These are phyloP conservation scores for Colletotrichum musae DNA, from an alignment of 2,329 filamentous ascomycete genomes.

Conservation along the genomic window DNA sequence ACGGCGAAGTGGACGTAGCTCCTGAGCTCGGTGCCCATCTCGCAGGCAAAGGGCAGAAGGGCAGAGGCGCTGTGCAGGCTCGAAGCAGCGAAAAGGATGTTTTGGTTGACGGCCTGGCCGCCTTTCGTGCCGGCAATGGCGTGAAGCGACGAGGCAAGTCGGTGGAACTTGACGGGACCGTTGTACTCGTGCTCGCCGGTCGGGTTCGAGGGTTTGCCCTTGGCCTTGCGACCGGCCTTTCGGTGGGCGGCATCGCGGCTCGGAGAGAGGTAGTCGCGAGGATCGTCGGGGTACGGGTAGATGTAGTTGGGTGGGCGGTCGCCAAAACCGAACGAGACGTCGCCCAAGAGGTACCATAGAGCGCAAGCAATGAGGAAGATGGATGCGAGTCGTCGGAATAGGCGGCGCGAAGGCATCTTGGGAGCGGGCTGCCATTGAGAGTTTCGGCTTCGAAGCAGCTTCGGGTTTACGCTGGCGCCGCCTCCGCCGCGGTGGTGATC, in stretches of 20 bases:
- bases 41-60: constrained; percentile 86
- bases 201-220: constrained; percentile 35
- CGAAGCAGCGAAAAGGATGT: constrained; percentile 85
- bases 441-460: constrained; percentile 46
- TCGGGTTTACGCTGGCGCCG: constrained; percentile 21
- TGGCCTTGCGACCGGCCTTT: constrained; percentile 32
- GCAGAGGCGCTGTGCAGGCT: constrained; percentile 80
- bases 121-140: constrained; percentile 69
- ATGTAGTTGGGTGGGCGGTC: constrained; percentile 53
- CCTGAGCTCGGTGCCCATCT: constrained; percentile 79
- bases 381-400: constrained; percentile 66
- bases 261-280: constrained; percentile 23
- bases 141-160: constrained; percentile 75
- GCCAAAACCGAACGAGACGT: constrained; percentile 65
- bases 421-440: constrained; percentile 58
- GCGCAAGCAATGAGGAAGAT: constrained; percentile 63
- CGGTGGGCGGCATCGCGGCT: constrained; percentile 26
- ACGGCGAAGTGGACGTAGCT: constrained; percentile 88
- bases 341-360: constrained; percentile 75
- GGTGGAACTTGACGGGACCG: constrained; percentile 78
- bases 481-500: constrained; percentile 57
- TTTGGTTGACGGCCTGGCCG: constrained; percentile 69
- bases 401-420: constrained; percentile 65
- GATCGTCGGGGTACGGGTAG: constrained; percentile 47
- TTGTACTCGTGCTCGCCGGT: constrained; percentile 65